Evolutionary conservation across 371 early-diverging fungal species (phyloP).

Genomic region (Mortierella polycephala): DNA sequence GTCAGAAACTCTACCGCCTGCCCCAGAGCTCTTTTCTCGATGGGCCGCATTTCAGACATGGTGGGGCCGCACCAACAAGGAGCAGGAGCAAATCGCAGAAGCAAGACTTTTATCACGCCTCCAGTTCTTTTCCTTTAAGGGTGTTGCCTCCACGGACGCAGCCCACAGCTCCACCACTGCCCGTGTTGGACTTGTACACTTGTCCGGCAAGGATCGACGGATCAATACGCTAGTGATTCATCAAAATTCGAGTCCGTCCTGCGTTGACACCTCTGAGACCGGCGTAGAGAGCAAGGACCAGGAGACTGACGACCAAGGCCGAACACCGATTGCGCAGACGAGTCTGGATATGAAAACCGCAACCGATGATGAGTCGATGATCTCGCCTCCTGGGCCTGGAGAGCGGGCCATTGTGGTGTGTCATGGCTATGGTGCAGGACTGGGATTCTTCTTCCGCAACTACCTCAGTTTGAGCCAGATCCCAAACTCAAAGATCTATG

Average conservation of each 20-base stretch:
- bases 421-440: slow-evolving; percentile 94
- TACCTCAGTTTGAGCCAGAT: slow-evolving; percentile 74
- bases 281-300: slow-evolving; percentile 42
- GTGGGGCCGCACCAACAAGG: slow-evolving; percentile 50
- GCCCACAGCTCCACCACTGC: slow-evolving; percentile 52
- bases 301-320: slow-evolving; percentile 52
- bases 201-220: slow-evolving; percentile 48
- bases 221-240: slow-evolving; percentile 60
- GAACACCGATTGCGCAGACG: slow-evolving; percentile 53
- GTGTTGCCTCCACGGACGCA: slow-evolving; percentile 35
- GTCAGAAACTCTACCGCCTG: slow-evolving; percentile 34
- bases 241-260: slow-evolving; percentile 31
- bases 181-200: slow-evolving; percentile 60
- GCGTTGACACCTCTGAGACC: slow-evolving; percentile 22
- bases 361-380: slow-evolving; percentile 37
- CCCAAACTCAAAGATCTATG: slow-evolving; percentile 76
- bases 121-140: slow-evolving; percentile 55
- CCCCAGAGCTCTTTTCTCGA: slow-evolving; percentile 48
- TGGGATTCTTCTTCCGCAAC: slow-evolving; percentile 92
- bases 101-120: slow-evolving; percentile 52
- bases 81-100: slow-evolving; percentile 43
- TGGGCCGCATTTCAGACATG: slow-evolving; percentile 55
- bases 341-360: slow-evolving; percentile 39
- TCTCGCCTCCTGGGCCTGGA: slow-evolving; percentile 44
- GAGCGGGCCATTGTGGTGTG: slow-evolving; percentile 77